Base-by-base conservation (phyloP, 768 basidiomycete genomes). In the Leccinellum rugosiceps region DNA sequence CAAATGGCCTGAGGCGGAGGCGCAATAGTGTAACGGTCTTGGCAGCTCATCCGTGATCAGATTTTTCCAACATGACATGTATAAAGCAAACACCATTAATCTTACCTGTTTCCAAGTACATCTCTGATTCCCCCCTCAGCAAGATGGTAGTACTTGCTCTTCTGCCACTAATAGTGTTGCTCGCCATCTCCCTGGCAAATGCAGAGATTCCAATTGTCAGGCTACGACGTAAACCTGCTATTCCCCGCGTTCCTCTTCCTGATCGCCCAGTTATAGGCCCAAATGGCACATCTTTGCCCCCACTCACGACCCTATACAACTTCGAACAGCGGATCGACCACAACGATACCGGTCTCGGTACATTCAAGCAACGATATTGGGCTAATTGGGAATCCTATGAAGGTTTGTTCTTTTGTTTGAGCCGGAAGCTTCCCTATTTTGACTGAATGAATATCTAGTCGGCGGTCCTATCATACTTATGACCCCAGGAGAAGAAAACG, bases 311-410 rank as follows among this genome's bases (percentile, higher is more conserved):
- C 5, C 62, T 67, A 0, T 73, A 73, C 56, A 55, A 66, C 44
- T 73, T 74, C 21, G 55, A 73, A 43, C 72, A 73, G 47, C 50
- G 70, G 31, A 73, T 68, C 53, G 80, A 83, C 63, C 82, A 82
- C 66, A 77, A 67, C 32, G 71, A 82, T 58, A 82, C 85, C n/a
- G 73, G 76, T 26, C 72, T 82, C 21, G 88, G 88, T 19, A 90
- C 87, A n/a, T 91, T 91, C 72, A 76, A 83, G 66, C 88, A 90
- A 71, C 80, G 88, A 34, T 90, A 79, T 70, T 90, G 86, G 86
- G 77, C 82, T 58, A 83, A 83, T 30, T 86, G 77, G 69, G 84
- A 89, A 68, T 87, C 77, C 63, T 89, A 89, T 61, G 75, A 85
- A 38, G 80, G 82, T 80, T 55, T 52, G 32, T 38, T 17, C 15